Evolutionary conservation across 176 grass and related monocot genomes (phyloP).

Genomic region (Hordeum vulgare): MorexV3_pseudomolecules_assembly NC_058524.1:552378516-552379015

Average conservation of each 20-base stretch:
- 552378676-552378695: not conserved
- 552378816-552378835: conserved; percentile 68
- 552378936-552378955: conserved; percentile 4
- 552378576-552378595: conserved; percentile 75
- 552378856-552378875: conserved; percentile 59
- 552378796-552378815: conserved; percentile 76
- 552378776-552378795: conserved; percentile 39
- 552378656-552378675: conserved; percentile 2
- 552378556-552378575: conserved; percentile 63
- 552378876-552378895: conserved; percentile 59
- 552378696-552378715: conserved; percentile 46
- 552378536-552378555: conserved; percentile 62
- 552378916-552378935: conserved; percentile 5
- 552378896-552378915: conserved; percentile 70
- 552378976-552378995: conserved; percentile 2
- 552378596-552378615: conserved; percentile 37
- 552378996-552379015: conserved; percentile 65
- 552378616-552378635: conserved; percentile 9
- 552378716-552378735: conserved; percentile 79
- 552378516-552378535: conserved; percentile 51
- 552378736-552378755: conserved; percentile 62
- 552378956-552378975: not conserved
- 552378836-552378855: conserved; percentile 89
- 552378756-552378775: conserved; percentile 50
- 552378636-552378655: not conserved